Conservation (phyloP, 129 eudicot genomes). For the Arctium lappa region DNA sequence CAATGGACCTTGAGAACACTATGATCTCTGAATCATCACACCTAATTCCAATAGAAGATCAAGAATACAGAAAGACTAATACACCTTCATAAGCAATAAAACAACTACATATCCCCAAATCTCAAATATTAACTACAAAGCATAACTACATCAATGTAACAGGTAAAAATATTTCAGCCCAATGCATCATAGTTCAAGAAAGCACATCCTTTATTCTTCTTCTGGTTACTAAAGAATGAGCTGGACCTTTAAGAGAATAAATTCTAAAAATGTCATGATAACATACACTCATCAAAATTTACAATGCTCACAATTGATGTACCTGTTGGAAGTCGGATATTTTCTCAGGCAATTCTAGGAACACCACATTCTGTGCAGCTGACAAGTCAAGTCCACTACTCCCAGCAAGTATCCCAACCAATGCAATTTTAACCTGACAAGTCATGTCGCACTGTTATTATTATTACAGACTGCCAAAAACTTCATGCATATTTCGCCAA, state of each 20-base stretch:
- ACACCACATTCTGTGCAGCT: constrained; percentile 82
- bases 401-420: constrained; percentile 89
- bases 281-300: constrained; percentile 6
- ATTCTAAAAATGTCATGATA: neutral
- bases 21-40: neutral
- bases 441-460: neutral
- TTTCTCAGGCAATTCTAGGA: constrained; percentile 81
- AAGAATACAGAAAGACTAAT: neutral
- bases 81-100: neutral
- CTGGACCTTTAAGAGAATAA: neutral
- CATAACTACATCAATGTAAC: neutral
- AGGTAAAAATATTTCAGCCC: neutral
- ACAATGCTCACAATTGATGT: neutral
- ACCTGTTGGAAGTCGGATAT: constrained; percentile 82
- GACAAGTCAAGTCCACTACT: constrained; percentile 81
- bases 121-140: neutral
- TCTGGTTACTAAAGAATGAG: neutral
- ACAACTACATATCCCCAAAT: constrained; percentile 1
- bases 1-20: neutral
- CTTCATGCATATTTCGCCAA: neutral
- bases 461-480: neutral
- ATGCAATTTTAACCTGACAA: constrained; percentile 78
- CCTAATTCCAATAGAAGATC: neutral
- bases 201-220: constrained; percentile 12
- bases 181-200: constrained; percentile 4